Conservation (phyloP, 768 basidiomycete genomes). For the Mycena vulgaris region DNA sequence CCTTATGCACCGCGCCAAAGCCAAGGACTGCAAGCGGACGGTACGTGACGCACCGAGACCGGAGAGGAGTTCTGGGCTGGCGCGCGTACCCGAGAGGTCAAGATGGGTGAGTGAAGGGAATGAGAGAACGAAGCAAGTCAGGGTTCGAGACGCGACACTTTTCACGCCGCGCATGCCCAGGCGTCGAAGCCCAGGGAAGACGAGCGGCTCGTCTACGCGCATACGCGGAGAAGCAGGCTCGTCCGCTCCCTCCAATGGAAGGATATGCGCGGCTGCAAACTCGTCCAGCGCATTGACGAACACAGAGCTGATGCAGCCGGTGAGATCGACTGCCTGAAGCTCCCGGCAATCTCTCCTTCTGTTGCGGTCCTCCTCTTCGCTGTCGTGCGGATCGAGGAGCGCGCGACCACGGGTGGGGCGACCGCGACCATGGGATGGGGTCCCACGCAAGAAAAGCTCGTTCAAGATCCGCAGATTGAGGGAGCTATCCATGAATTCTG, state of each 20-base stretch:
- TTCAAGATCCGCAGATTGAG: slow-evolving; percentile 88
- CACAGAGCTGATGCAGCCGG: slow-evolving; percentile 93
- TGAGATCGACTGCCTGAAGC: slow-evolving; percentile 92
- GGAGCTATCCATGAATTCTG: slow-evolving; percentile 98
- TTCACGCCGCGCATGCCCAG: slow-evolving; percentile 89
- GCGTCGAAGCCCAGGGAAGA: slow-evolving; percentile 80
- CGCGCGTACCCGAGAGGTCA: slow-evolving; percentile 92
- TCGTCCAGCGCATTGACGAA: slow-evolving; percentile 90
- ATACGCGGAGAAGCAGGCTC: slow-evolving; percentile 73
- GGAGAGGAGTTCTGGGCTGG: slow-evolving; percentile 80
- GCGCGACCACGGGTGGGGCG: slow-evolving; percentile 78
- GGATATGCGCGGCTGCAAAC: slow-evolving; percentile 80
- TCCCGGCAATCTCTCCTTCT: slow-evolving; percentile 81
- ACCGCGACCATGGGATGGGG: slow-evolving; percentile 76
- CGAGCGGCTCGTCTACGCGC: slow-evolving; percentile 65
- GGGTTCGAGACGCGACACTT: slow-evolving; percentile 77
- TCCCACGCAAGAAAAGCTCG: slow-evolving; percentile 92
- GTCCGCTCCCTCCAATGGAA: slow-evolving; percentile 57
- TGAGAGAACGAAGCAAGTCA: slow-evolving; percentile 82
- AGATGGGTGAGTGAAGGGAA: slow-evolving; percentile 92
- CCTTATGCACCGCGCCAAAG: slow-evolving; percentile 88
- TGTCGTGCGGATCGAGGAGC: slow-evolving; percentile 66
- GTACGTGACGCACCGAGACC: slow-evolving; percentile 75
- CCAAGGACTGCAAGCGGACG: slow-evolving; percentile 82
- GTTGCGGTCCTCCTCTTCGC: slow-evolving; percentile 85